phyloP scores from a whole-genome alignment of 495 filamentous ascomycete genomes.

The Neurospora sp. region DNA sequence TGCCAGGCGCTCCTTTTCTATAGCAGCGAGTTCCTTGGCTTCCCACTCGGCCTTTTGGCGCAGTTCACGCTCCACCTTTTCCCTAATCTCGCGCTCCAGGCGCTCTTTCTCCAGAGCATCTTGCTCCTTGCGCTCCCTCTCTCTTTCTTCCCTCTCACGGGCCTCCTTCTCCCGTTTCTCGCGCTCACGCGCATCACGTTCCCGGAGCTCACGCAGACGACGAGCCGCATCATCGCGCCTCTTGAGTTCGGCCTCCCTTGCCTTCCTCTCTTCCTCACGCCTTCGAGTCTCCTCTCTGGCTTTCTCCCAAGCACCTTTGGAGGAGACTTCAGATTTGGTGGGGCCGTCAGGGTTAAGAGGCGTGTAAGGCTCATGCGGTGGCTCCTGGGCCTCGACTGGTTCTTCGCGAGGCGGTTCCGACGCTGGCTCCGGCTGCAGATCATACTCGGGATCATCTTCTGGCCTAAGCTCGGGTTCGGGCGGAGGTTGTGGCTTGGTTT shows the following conservation, averaged over 20 bases:
- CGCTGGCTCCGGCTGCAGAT: constrained; percentile 10
- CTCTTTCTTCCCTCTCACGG: constrained; percentile 25
- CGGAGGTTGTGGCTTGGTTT: constrained; percentile 4
- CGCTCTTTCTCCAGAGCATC: constrained; percentile 30
- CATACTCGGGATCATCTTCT: constrained; percentile 18
- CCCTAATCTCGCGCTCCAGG: constrained; percentile 38
- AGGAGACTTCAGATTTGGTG: constrained; percentile 14
- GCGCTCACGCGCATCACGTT: constrained; percentile 52
- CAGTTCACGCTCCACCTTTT: constrained; percentile 29
- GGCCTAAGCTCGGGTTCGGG: constrained; percentile 13
- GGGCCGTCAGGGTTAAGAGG: constrained; percentile 16
- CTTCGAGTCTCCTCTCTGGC: constrained; percentile 58
- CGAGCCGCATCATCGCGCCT: constrained; percentile 41
- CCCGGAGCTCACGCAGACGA: constrained; percentile 43
- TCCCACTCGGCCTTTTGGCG: constrained; percentile 23
- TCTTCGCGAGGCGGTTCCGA: not conserved
- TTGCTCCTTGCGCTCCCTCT: constrained; percentile 29
- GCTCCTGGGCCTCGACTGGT: constrained; percentile 4
- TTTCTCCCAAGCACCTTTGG: constrained; percentile 54
- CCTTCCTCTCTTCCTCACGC: constrained; percentile 52
- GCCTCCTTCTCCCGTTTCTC: constrained; percentile 42
- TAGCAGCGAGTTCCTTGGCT: constrained; percentile 6
- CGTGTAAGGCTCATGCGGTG: constrained; percentile 30
- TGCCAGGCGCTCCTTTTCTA: constrained; percentile 32
- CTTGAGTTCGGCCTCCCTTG: constrained; percentile 37